Percentiles rank a stretch among this genome's conserved stretches.
Evolutionary conservation across 2,329 filamentous ascomycete genomes (phyloP).

Genomic region (Aaosphaeria arxii): DNA sequence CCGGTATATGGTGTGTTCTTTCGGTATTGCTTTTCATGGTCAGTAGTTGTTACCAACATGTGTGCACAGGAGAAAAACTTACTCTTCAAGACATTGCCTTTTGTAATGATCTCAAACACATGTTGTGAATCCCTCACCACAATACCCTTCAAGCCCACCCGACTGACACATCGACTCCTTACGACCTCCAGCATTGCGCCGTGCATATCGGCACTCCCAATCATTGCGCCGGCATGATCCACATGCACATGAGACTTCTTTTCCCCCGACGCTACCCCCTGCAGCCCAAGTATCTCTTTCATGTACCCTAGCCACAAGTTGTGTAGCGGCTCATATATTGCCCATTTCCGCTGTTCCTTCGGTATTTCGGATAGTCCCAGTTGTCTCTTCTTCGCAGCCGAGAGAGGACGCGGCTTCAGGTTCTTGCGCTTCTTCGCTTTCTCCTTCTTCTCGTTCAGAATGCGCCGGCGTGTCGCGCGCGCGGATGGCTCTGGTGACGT

Average conservation of each 20-base stretch:
- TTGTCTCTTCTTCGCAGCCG: constrained; percentile 71
- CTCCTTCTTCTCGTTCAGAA: constrained; percentile 47
- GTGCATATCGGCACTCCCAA: constrained; percentile 86
- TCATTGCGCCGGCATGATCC: constrained; percentile 63
- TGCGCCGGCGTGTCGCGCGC: constrained; percentile 44
- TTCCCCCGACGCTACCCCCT: constrained; percentile 29
- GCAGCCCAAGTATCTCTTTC: constrained; percentile 70
- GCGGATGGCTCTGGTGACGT: constrained; percentile 63
- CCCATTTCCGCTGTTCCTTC: constrained; percentile 65
- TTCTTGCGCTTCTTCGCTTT: constrained; percentile 29
- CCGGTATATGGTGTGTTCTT: constrained; percentile 83
- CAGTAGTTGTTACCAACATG: neutral
- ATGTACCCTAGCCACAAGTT: constrained; percentile 82
- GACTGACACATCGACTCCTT: constrained; percentile 72
- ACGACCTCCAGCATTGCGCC: constrained; percentile 82
- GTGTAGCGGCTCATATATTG: constrained; percentile 74
- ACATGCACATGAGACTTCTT: constrained; percentile 51
- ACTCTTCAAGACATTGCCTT: constrained; percentile 66
- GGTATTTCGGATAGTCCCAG: constrained; percentile 74
- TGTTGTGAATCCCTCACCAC: constrained; percentile 86
- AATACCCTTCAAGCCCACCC: constrained; percentile 82
- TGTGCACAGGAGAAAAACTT: constrained; percentile 17
- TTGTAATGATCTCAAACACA: constrained; percentile 80
- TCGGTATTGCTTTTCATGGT: constrained; percentile 63
- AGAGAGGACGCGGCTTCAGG: constrained; percentile 66